Base-by-base conservation (phyloP, 768 basidiomycete species). In the Kockovaella imperatae region DNA sequence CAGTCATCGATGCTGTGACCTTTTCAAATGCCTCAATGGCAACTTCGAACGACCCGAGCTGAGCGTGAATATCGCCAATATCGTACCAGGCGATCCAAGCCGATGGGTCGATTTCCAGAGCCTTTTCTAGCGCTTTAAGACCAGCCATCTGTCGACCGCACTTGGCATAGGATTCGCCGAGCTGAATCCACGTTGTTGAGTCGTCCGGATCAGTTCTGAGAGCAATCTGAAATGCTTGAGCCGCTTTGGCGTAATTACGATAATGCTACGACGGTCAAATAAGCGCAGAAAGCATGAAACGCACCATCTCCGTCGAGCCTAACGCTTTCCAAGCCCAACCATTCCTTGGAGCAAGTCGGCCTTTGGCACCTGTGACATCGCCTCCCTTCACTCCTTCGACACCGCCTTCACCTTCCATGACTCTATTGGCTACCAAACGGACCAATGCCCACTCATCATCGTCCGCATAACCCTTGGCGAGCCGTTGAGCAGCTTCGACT, bases 301-400 rank as follows among this genome's bases (percentile, higher is more conserved):
- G 70, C 61, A 90, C 93, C 73, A 91, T 73, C 68, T 91, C 89
- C 1, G 90, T 90, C 0, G 87, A 80, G 1, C 89, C 95, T 29
- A 88, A 72, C 18, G 90, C 91, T 71, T 95, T 96, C 91, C 93
- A 99, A 3, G 95, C 95, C 95, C 95, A 99, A 6, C 83, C 79
- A 59, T 93, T 90, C 30, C 80, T 81, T 0, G 86, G 83, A 6
- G 65, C 56, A 42, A 72, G 68, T 34, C 56, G 47, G 4, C 73
- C 65, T n/a, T 71, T 68, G 3, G 64, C 66, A 10, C 66, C 57
- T 48, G 63, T 52, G 15, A 60, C 66, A 40, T 77, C 77, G 6
- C 75, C 73, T 3, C 71, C 72, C 20, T 72, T 74, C 41, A 78
- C 82, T 20, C 78, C 80, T 54, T 80, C 77, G 21, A 82, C 61